Evolutionary conservation across 352 stramenopile genomes (phyloP).

Genomic region (Thraustochytrium striatum): DNA sequence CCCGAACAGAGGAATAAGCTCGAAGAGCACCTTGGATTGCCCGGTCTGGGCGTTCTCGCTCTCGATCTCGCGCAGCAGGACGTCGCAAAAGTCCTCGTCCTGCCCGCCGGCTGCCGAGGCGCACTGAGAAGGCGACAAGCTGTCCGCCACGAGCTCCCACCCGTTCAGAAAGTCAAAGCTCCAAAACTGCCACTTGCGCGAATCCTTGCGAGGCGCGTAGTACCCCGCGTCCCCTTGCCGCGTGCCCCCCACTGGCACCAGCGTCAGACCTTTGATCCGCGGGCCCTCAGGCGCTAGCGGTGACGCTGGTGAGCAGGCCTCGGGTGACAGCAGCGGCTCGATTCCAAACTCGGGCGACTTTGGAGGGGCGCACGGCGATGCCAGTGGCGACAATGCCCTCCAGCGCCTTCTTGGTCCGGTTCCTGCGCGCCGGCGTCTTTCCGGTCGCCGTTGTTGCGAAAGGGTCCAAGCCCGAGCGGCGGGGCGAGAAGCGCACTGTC

Average conservation of each 20-base stretch:
- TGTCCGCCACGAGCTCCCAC: not conserved
- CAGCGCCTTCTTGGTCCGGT: no score
- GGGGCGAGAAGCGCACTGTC: no score
- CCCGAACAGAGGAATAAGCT: not conserved
- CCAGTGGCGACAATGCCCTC: no score
- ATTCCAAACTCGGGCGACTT: no score
- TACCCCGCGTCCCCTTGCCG: not conserved
- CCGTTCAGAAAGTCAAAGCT: not conserved
- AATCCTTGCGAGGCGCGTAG: not conserved
- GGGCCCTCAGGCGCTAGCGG: not conserved
- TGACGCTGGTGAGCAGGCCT: not conserved
- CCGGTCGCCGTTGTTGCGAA: no score
- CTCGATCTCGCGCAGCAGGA: no score
- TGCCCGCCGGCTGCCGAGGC: no score
- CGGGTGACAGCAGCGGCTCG: no score
- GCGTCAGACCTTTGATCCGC: not conserved
- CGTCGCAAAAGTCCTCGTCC: no score
- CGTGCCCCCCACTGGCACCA: not conserved
- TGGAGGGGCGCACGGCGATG: not conserved
- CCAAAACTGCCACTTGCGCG: not conserved
- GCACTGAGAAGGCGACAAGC: not conserved
- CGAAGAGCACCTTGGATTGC: slow-evolving; percentile 1
- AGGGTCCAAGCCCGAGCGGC: no score
- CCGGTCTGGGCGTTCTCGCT: no score
- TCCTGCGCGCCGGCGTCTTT: no score